Percentiles rank a stretch among this genome's conserved stretches.
Conservation (phyloP, 139 green algal species). For the Edaphochlamys debaryana region DNA sequence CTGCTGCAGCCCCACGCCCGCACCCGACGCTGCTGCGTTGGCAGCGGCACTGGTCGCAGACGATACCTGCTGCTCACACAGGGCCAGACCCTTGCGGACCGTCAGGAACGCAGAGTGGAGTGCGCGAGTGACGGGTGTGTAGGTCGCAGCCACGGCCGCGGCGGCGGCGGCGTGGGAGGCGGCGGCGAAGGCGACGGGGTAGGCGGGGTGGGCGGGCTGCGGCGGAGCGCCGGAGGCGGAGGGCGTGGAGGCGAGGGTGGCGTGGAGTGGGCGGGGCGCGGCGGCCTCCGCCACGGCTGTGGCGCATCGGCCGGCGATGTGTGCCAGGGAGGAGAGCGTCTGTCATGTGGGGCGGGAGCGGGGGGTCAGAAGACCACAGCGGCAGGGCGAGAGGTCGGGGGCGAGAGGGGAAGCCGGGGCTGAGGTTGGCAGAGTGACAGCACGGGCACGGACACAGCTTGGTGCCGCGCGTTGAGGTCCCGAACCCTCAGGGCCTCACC, state of each 20-base stretch:
- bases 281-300: slow-evolving; percentile 7
- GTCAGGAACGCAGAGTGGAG: slow-evolving; percentile 12
- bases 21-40: too few species aligned
- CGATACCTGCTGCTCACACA: neutral
- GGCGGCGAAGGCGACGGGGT: neutral
- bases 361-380: too few species aligned
- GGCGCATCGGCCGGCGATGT: slow-evolving; percentile 15
- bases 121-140: neutral
- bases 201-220: neutral
- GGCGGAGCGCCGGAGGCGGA: neutral
- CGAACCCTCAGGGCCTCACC: neutral
- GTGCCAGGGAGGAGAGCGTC: neutral
- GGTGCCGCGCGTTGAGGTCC: too few species aligned
- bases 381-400: too few species aligned
- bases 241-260: neutral
- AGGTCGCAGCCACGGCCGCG: slow-evolving; percentile 1
- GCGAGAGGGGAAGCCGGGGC: too few species aligned
- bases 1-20: too few species aligned
- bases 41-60: too few species aligned
- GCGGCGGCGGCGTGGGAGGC: neutral
- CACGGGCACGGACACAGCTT: neutral
- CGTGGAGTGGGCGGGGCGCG: neutral
- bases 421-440: neutral
- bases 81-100: slow-evolving; percentile 29
- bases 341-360: too few species aligned